These are phyloP conservation scores for Hypsizygus ulmarius DNA, from an alignment of 1,284 basidiomycete species.

Conservation along the genomic window DNA sequence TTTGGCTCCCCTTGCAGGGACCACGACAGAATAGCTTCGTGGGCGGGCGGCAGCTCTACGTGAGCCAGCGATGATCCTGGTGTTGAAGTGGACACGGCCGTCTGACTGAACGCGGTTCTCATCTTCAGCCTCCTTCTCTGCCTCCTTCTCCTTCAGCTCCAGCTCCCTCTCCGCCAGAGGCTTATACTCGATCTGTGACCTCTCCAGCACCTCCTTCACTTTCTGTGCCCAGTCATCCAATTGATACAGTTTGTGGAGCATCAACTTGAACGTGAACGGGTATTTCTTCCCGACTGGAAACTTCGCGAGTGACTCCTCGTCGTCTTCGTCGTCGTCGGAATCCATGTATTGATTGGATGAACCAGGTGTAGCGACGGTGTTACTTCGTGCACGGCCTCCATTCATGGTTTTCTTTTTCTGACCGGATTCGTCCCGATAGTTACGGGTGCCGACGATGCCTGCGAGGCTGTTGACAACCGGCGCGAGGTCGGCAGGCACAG, in stretches of 20 bases:
- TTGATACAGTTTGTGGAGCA: slow-evolving; percentile 62
- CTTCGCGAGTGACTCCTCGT: slow-evolving; percentile 29
- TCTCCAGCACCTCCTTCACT: slow-evolving; percentile 52
- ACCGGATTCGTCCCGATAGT: slow-evolving; percentile 17
- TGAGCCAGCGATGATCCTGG: slow-evolving; percentile 21
- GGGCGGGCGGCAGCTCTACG: slow-evolving; percentile 24
- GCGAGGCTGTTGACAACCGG: slow-evolving; percentile 45
- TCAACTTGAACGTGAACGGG: slow-evolving; percentile 62
- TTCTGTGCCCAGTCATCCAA: slow-evolving; percentile 58
- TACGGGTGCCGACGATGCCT: slow-evolving; percentile 35
- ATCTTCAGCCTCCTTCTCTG: slow-evolving; percentile 10
- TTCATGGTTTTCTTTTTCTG: slow-evolving; percentile 6
- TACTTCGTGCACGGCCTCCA: slow-evolving; percentile 25
- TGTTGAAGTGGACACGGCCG: slow-evolving; percentile 29
- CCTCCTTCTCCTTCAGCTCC: slow-evolving; percentile 19
- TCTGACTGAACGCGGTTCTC: slow-evolving; percentile 10
- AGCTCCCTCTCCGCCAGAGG: slow-evolving; percentile 41
- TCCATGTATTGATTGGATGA: slow-evolving; percentile 5
- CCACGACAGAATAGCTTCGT: slow-evolving; percentile 28
- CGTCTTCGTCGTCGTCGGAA: slow-evolving; percentile 18
- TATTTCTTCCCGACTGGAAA: slow-evolving; percentile 46
- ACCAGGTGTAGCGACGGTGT: slow-evolving; percentile 26
- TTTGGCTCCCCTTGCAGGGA: slow-evolving; percentile 12
- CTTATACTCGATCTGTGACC: slow-evolving; percentile 52
- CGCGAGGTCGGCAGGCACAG: slow-evolving; percentile 43